These are phyloP conservation scores for Cordyceps farinosa DNA, from an alignment of 2,329 filamentous ascomycete species.

Conservation along the genomic window DNA sequence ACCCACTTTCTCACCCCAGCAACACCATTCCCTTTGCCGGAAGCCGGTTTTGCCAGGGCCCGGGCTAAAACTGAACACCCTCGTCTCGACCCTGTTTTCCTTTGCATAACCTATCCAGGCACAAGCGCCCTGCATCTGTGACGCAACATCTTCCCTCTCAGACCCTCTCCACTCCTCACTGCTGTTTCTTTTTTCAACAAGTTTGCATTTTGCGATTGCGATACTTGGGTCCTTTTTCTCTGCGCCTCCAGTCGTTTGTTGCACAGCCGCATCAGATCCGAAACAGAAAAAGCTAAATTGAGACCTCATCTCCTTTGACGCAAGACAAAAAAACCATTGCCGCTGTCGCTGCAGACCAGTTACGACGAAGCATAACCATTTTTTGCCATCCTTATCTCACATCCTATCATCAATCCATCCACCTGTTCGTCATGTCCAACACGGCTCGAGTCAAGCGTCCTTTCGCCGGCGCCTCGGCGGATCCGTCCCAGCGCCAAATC, in stretches of 20 bases:
- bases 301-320: background rate
- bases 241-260: background rate
- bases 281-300: background rate
- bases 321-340: background rate
- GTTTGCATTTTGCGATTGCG: background rate
- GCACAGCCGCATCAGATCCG: background rate
- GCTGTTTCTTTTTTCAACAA: background rate
- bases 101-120: background rate
- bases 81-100: constrained; percentile 3
- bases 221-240: background rate
- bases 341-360: constrained; percentile 15
- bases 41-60: constrained; percentile 4
- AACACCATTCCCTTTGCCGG: background rate
- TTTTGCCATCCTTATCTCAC: constrained; percentile 7
- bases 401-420: constrained; percentile 5
- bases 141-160: constrained; percentile 16
- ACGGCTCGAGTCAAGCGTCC: constrained; percentile 55
- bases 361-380: background rate
- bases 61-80: constrained; percentile 3
- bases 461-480: constrained; percentile 57
- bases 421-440: constrained; percentile 44
- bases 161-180: constrained; percentile 14
- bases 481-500: constrained; percentile 59
- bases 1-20: background rate
- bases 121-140: constrained; percentile 12